Evolutionary conservation across 2,329 filamentous ascomycete genomes (phyloP).

Genomic region (Periconia macrospinosa): DNA sequence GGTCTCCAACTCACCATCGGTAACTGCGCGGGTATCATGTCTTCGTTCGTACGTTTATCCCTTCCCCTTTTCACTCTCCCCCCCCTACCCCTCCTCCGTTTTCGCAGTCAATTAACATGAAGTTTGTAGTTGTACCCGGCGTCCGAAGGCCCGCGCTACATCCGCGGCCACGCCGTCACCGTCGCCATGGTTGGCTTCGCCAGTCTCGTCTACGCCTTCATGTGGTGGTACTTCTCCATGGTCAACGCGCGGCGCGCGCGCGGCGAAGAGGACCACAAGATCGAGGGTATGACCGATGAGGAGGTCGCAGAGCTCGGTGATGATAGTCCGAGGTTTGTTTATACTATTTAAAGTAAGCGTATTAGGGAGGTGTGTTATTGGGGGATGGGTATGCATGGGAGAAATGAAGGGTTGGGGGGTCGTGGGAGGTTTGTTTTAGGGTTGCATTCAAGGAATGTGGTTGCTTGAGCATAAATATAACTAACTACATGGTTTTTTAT

Average conservation of each 20-base stretch:
- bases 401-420: no score
- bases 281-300: constrained; percentile 46
- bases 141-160: constrained; percentile 49
- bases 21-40: constrained; percentile 73
- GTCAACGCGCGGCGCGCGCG: constrained; percentile 42
- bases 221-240: constrained; percentile 43
- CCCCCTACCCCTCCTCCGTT: not conserved
- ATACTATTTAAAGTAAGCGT: constrained; percentile 38
- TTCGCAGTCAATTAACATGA: not conserved
- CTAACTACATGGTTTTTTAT: no score
- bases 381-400: no score
- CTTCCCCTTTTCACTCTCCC: not conserved
- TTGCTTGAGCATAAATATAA: no score
- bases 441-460: no score
- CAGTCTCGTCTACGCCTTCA: constrained; percentile 37
- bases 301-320: constrained; percentile 50
- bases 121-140: constrained; percentile 52
- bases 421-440: no score
- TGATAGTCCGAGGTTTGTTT: constrained; percentile 49
- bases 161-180: constrained; percentile 56
- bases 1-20: constrained; percentile 72
- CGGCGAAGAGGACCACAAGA: constrained; percentile 46
- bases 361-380: no score
- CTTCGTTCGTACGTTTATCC: constrained; percentile 62
- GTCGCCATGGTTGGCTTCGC: constrained; percentile 53